Evolutionary conservation across 2,329 filamentous ascomycete species (phyloP).

Genomic region (Aspergillus ruber): DNA sequence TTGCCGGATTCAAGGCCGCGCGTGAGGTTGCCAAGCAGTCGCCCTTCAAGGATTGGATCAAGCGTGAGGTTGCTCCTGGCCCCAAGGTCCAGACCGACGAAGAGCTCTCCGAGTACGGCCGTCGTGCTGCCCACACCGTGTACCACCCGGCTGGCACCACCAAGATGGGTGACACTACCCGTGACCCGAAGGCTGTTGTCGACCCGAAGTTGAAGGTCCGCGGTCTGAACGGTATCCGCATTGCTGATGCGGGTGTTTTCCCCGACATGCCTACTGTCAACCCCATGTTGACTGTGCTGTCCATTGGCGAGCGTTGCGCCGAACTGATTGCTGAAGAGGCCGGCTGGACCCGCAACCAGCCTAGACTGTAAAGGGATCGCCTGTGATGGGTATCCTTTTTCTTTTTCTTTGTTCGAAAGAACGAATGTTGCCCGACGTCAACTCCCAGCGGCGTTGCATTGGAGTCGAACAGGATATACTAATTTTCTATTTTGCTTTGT

Average conservation of each 20-base stretch:
- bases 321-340: slow-evolving; percentile 74
- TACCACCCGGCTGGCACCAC: slow-evolving; percentile 87
- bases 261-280: slow-evolving; percentile 82
- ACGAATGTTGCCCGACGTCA: background rate
- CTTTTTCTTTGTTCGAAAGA: background rate
- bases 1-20: slow-evolving; percentile 70
- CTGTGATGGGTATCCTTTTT: background rate
- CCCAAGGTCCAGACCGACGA: slow-evolving; percentile 68
- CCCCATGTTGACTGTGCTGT: slow-evolving; percentile 83
- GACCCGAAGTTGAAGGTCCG: slow-evolving; percentile 65
- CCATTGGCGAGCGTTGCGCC: slow-evolving; percentile 74
- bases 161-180: slow-evolving; percentile 72
- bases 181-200: slow-evolving; percentile 71
- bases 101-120: slow-evolving; percentile 73
- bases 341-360: slow-evolving; percentile 55
- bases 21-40: slow-evolving; percentile 67
- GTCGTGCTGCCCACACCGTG: slow-evolving; percentile 76
- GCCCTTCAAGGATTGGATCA: slow-evolving; percentile 78
- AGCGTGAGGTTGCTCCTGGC: slow-evolving; percentile 73
- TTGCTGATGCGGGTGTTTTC: slow-evolving; percentile 83
- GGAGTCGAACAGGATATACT: background rate
- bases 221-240: slow-evolving; percentile 66
- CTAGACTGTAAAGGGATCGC: slow-evolving; percentile 42
- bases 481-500: background rate
- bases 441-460: background rate